Percentiles rank a stretch among this genome's conserved stretches.
Conservation (phyloP, 805 yeast genomes). For the Kodamaea kakaduensis region DNA sequence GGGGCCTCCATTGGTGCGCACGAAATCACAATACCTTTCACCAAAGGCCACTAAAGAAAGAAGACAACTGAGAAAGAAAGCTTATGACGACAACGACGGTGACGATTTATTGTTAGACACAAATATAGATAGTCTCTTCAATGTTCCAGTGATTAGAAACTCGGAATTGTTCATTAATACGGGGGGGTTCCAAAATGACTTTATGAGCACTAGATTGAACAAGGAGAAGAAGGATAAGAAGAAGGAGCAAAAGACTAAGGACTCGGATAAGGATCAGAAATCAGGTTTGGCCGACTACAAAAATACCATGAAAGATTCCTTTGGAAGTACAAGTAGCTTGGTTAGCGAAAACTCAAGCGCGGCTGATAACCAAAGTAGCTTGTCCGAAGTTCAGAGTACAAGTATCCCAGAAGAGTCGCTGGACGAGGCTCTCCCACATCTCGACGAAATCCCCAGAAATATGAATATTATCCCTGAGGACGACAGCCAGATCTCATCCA, state of each 20-base stretch:
- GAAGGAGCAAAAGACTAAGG: conserved; percentile 19
- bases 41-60: conserved; percentile 38
- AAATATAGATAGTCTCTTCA: conserved; percentile 31
- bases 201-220: conserved; percentile 14
- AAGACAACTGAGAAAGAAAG: conserved; percentile 33
- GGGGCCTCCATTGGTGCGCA: conserved; percentile 20
- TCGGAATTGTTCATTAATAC: conserved; percentile 21
- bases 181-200: conserved; percentile 24
- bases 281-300: neutral
- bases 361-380: too few relatives aligned
- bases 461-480: conserved; percentile 16
- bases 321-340: too few relatives aligned
- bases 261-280: conserved; percentile 4
- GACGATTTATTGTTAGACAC: conserved; percentile 34
- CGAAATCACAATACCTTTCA: conserved; percentile 33
- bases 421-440: neutral
- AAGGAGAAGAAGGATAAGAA: neutral
- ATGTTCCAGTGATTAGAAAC: conserved; percentile 40
- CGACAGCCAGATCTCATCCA: conserved; percentile 33
- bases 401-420: neutral
- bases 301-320: too few relatives aligned
- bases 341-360: too few relatives aligned
- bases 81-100: conserved; percentile 40
- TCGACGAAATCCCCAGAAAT: neutral
- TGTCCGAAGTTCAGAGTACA: too few relatives aligned